phyloP scores from a whole-genome alignment of 345 rosid genomes.

The Psidium friedrichsthalianum region DNA sequence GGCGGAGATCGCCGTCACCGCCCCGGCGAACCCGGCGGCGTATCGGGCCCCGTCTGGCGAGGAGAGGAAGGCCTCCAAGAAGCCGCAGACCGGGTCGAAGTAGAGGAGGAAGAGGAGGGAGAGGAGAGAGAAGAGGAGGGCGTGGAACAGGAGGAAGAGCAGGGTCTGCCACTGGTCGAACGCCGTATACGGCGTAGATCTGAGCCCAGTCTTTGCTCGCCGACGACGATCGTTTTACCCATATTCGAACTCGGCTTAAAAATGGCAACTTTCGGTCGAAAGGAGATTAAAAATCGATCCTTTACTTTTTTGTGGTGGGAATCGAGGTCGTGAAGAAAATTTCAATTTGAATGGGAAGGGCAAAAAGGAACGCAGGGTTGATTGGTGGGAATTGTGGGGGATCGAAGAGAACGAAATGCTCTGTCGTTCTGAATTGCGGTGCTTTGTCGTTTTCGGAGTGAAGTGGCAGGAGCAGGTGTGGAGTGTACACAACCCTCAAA shows the following conservation, averaged over 20 bases:
- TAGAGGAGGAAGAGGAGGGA: slow-evolving; percentile 58
- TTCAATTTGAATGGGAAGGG: background rate
- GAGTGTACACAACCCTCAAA: background rate
- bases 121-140: slow-evolving; percentile 51
- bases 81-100: slow-evolving; percentile 53
- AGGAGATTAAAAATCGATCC: background rate
- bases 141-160: slow-evolving; percentile 53
- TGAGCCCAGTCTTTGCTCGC: slow-evolving; percentile 57
- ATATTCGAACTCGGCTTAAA: background rate
- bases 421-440: background rate
- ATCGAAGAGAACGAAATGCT: background rate
- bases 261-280: background rate
- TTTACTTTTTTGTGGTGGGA: background rate
- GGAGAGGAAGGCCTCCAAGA: slow-evolving; percentile 35
- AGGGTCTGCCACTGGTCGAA: slow-evolving; percentile 92
- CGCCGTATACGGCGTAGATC: slow-evolving; percentile 94
- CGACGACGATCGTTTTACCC: background rate
- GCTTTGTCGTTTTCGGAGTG: background rate
- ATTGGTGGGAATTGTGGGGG: background rate
- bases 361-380: background rate
- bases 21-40: slow-evolving; percentile 66
- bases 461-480: background rate
- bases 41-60: slow-evolving; percentile 45
- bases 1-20: slow-evolving; percentile 71
- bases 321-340: background rate